Base-by-base conservation (phyloP, 371 early-diverging fungal species). In the Saksenaea vasiformis region DNA sequence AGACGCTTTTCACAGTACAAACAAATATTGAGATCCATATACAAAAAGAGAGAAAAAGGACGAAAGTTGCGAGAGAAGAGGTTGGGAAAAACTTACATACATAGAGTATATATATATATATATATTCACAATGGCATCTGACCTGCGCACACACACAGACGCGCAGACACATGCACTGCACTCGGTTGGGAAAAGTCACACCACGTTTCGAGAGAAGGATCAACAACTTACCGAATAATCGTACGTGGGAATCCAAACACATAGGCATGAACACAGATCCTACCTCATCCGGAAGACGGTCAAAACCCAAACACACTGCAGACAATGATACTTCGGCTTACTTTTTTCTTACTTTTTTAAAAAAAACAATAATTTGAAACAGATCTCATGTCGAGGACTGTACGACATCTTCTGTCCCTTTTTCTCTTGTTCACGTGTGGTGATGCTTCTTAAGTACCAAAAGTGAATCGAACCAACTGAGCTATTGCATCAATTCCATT, bases 1-100 rank as follows among this genome's bases (percentile, higher is more conserved):
- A 68, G 47, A 38, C 56, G 68, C 26, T 68, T 69, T 58, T 69
- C 69, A 38, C 69, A 69, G 41, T 65, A 69, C 58, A 69, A 54
- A 47, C 69, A 69, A 43, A 69, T 69, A 37, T 65, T 69, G 15
- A 69, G 61, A 54, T 69, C 69, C 69, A 69, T 69, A n/a, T 17
- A 60, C 39, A 11, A 60, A 47, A 39, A 14, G 43, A 47, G 43
- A 47, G 15, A 14, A 55, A 31, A 55, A 8, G 17, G 31, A 36
- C 15, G 28, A 34, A 31, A 28, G 31, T 31, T 47, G 1, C 51
- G 22, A 22, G 22, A 22, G 22, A 22, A 7, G 8, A 22, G 11
- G 51, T 8, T 19, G 9, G 51, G 24, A 11, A 22, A 22, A 22
- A 22, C 27, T 28, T 27, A 54, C 38, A 22, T 17, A 24, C 24